Conservation (phyloP, 2,329 filamentous ascomycete genomes). For the Nothopassalora personata region DNA sequence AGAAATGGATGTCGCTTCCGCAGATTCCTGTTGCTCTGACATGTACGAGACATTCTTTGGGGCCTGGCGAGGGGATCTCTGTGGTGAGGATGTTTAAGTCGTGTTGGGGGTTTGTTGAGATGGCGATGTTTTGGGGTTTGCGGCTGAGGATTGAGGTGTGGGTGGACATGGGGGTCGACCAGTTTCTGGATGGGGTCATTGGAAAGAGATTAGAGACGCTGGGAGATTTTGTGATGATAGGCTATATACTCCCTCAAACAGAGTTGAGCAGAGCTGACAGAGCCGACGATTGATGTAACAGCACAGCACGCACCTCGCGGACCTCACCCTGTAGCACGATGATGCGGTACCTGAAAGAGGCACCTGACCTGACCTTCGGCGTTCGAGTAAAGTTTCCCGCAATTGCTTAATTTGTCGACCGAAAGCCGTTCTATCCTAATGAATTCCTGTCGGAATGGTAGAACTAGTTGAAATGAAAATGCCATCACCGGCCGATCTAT, state of each 20-base stretch:
- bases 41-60: constrained; percentile 30
- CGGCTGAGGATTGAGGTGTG: constrained; percentile 20
- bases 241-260: constrained; percentile 9
- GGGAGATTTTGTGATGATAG: neutral
- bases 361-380: neutral
- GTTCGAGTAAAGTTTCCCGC: constrained; percentile 2
- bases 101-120: constrained; percentile 32
- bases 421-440: neutral
- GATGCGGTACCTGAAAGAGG: neutral
- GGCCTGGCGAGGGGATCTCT: constrained; percentile 23
- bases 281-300: constrained; percentile 1
- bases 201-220: too few relatives aligned
- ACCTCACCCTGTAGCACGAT: neutral
- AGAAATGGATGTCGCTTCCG: constrained; percentile 31
- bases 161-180: constrained; percentile 8
- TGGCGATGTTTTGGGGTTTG: constrained; percentile 30
- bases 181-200: too few relatives aligned
- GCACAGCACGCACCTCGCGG: neutral
- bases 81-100: constrained; percentile 23
- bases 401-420: constrained; percentile 6
- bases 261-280: neutral
- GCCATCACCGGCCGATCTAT: too few relatives aligned
- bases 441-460: too few relatives aligned
- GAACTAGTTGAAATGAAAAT: too few relatives aligned
- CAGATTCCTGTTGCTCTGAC: constrained; percentile 33